phyloP scores from a whole-genome alignment of 2,329 filamentous ascomycete genomes.

The Chrysoporthe puriensis region DNA sequence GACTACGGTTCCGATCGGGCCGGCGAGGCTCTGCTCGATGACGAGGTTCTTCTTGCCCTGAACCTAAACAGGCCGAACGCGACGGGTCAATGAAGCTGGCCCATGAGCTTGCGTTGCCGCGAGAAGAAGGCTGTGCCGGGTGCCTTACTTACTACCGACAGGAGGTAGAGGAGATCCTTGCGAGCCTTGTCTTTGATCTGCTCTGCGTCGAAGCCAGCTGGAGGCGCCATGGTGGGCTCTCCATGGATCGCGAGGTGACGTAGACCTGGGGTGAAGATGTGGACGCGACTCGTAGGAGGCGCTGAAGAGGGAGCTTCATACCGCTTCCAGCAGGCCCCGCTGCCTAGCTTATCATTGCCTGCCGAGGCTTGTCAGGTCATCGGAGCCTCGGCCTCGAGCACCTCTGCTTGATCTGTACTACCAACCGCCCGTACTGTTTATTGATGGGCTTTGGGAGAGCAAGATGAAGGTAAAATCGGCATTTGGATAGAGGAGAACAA shows the following conservation, averaged over 20 bases:
- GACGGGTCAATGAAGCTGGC: slow-evolving; percentile 28
- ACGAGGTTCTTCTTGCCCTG: slow-evolving; percentile 98
- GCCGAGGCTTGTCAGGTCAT: not conserved
- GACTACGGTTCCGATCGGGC: slow-evolving; percentile 86
- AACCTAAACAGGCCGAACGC: slow-evolving; percentile 61
- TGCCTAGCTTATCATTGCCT: slow-evolving; percentile 4
- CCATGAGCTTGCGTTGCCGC: slow-evolving; percentile 23
- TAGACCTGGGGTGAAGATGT: slow-evolving; percentile 8
- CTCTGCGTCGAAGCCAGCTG: slow-evolving; percentile 71
- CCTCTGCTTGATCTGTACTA: not conserved
- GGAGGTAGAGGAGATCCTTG: slow-evolving; percentile 85
- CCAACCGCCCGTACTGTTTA: not conserved
- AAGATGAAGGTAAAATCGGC: not conserved
- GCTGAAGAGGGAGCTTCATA: slow-evolving; percentile 2
- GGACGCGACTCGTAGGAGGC: slow-evolving; percentile 3
- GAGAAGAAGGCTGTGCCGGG: slow-evolving; percentile 23
- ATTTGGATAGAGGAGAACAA: not conserved
- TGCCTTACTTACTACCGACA: slow-evolving; percentile 83
- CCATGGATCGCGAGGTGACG: slow-evolving; percentile 43
- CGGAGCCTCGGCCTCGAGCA: not conserved
- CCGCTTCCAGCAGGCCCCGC: slow-evolving; percentile 5
- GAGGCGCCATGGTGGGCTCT: slow-evolving; percentile 69
- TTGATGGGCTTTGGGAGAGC: not conserved
- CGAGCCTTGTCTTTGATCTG: slow-evolving; percentile 81
- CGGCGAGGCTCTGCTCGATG: slow-evolving; percentile 87